phyloP scores from a whole-genome alignment of 73 alveolate genomes.

The Stentor roeselii region DNA sequence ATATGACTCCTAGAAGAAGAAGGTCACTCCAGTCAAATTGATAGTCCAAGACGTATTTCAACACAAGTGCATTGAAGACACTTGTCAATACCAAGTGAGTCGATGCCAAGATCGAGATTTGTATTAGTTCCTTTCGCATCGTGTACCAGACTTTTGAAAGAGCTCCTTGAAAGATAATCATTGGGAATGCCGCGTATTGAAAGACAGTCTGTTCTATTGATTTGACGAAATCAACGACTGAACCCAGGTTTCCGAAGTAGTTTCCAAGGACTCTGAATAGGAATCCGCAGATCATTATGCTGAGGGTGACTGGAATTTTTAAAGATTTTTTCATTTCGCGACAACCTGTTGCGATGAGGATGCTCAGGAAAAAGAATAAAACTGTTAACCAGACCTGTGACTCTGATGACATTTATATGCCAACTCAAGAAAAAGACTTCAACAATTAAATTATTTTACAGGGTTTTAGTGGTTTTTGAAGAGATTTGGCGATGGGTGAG shows the following conservation, averaged over 20 bases:
- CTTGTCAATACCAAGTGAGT: slow-evolving; percentile 3
- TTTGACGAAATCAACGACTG: neutral
- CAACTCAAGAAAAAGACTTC: no score
- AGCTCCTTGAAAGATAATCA: slow-evolving; percentile 18
- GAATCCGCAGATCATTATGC: slow-evolving; percentile 4
- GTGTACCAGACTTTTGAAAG: slow-evolving; percentile 23
- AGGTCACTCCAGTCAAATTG: slow-evolving; percentile 38
- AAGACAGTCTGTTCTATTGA: neutral
- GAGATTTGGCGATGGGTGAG: neutral
- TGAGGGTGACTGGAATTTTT: slow-evolving; percentile 10
- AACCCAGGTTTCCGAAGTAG: neutral
- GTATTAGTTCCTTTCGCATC: slow-evolving; percentile 4
- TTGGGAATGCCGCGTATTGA: neutral
- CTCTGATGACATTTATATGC: neutral
- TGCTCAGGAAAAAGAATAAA: neutral
- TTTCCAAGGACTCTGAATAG: neutral
- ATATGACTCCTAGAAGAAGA: slow-evolving; percentile 36
- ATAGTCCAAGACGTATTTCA: slow-evolving; percentile 35
- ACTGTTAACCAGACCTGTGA: neutral
- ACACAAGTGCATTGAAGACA: slow-evolving; percentile 30
- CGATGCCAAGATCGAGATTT: neutral
- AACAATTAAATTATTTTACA: no score
- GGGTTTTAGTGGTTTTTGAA: neutral
- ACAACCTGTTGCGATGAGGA: neutral
- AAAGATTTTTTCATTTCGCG: neutral